Evolutionary conservation across 768 basidiomycete genomes (phyloP).

Genomic region (Fibroporia radiculosa): DNA sequence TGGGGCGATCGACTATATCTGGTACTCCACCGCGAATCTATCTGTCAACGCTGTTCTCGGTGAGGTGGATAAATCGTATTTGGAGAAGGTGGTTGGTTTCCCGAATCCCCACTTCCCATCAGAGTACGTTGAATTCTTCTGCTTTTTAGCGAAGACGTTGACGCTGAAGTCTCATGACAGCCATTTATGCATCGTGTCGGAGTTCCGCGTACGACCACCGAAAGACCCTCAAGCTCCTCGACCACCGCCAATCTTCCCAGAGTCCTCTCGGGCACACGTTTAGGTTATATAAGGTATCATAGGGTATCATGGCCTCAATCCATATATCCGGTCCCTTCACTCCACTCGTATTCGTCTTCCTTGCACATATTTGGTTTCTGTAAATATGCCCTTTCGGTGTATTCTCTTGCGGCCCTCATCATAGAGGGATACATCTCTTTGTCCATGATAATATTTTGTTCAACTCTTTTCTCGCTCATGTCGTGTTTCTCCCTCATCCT

Average conservation of each 20-base stretch:
- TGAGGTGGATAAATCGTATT: constrained; percentile 76
- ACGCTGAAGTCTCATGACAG: constrained; percentile 29
- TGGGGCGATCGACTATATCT: constrained; percentile 89
- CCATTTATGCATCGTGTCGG: constrained; percentile 62
- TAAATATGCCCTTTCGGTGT: constrained; percentile 14
- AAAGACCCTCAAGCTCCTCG: constrained; percentile 34
- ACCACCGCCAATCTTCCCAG: constrained; percentile 32
- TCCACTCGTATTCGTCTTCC: constrained; percentile 1
- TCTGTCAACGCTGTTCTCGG: constrained; percentile 79
- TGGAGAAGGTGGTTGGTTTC: constrained; percentile 91
- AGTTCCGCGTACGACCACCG: constrained; percentile 76
- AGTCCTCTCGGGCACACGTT: constrained; percentile 29
- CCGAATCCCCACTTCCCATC: constrained; percentile 96
- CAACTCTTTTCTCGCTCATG: constrained; percentile 11
- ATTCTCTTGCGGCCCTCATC: constrained; percentile 4
- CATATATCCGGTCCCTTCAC: constrained; percentile 2
- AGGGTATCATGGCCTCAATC: constrained; percentile 5
- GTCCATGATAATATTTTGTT: constrained; percentile 8
- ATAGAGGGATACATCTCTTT: constrained; percentile 6
- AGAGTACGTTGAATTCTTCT: constrained; percentile 57
- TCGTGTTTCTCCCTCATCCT: constrained; percentile 10
- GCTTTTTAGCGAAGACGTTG: too few relatives aligned
- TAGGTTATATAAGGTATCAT: constrained; percentile 5
- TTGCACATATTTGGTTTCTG: constrained; percentile 16
- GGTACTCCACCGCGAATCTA: constrained; percentile 73